Evolutionary conservation across 371 early-diverging fungal genomes (phyloP).

Genomic region (Syncephalis fuscata): DNA sequence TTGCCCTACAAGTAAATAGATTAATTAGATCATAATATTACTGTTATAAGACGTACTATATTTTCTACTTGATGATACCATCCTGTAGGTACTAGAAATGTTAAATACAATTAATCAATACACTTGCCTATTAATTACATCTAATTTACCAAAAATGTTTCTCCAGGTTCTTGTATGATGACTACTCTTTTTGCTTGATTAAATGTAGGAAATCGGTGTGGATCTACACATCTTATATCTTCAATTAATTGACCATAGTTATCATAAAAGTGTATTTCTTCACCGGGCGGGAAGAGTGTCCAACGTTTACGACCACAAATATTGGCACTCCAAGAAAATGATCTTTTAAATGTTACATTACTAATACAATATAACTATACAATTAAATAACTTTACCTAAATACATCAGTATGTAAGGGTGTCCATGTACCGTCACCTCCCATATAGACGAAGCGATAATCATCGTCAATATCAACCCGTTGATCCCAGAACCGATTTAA

Average conservation of each 20-base stretch:
- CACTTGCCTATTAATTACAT: neutral
- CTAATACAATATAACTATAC: neutral
- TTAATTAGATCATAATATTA: too few species aligned
- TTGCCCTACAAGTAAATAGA: constrained; percentile 19
- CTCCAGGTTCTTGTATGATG: constrained; percentile 35
- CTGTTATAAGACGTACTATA: too few species aligned
- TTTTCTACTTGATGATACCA: constrained; percentile 53
- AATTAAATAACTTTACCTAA: constrained; percentile 14
- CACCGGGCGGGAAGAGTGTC: constrained; percentile 47
- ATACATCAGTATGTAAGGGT: constrained; percentile 66
- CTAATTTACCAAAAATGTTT: neutral
- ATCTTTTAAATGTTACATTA: constrained; percentile 14
- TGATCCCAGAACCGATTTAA: constrained; percentile 39
- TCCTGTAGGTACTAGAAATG: constrained; percentile 52
- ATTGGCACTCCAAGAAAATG: constrained; percentile 65
- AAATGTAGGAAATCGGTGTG: constrained; percentile 22
- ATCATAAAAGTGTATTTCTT: constrained; percentile 29
- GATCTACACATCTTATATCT: constrained; percentile 38
- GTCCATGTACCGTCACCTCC: constrained; percentile 54
- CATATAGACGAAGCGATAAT: constrained; percentile 56
- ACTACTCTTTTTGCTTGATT: constrained; percentile 23
- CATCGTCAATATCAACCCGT: constrained; percentile 18
- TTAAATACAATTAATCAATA: constrained; percentile 5
- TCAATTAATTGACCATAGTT: constrained; percentile 21
- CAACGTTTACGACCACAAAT: constrained; percentile 55